Base-by-base conservation (phyloP, 2,329 filamentous ascomycete species). In the Pseudogymnoascus sp. region DNA sequence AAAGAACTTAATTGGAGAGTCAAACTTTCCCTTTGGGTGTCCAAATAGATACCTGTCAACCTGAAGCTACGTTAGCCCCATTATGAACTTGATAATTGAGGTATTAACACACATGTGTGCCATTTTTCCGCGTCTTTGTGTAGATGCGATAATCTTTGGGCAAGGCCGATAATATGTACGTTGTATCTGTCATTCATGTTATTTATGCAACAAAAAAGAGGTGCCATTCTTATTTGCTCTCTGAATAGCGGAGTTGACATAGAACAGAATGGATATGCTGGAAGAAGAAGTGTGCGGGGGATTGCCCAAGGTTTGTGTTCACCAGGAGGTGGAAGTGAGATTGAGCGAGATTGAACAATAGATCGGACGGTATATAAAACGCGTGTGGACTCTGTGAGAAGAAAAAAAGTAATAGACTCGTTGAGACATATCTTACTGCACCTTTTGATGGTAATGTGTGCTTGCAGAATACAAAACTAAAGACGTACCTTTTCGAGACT, bases 21-120 rank as follows among this genome's bases (percentile, higher is more conserved):
- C 41, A 58, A 62, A 63, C 6, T 60, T 43, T n/a, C 60, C 62
- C 21, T 38, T 49, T 11, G 35, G 41, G 33, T 62, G 60, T 12
- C 62, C 62, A 35, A 52, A 63, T 5, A 63, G 33, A 23, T 63
- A 63, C n/a, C 62, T 60, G 16, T 63, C 62, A 11, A 40, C 11
- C 60, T 62, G 33, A 21, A 11, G 49, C 1, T 33, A 21, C 5
- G 28, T 55, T 55, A 55, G 28, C 28, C 16, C 18, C 28, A 55
- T 21, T 35, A 55, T 55, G 25, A 55, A 33, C 49, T 55, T 33
- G 49, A 8, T 55, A 33, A 18, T 55, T 35, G 28, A 55, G 5
- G 8, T 7, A 55, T 25, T 18, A 55, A 14, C 58, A 40, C n/a
- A 60, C 58, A 18, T 60, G 58, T 11, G 16, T 12, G 25, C 58